phyloP scores from a whole-genome alignment of 208 protist species.

The Vickermania ingenoplastis region DNA sequence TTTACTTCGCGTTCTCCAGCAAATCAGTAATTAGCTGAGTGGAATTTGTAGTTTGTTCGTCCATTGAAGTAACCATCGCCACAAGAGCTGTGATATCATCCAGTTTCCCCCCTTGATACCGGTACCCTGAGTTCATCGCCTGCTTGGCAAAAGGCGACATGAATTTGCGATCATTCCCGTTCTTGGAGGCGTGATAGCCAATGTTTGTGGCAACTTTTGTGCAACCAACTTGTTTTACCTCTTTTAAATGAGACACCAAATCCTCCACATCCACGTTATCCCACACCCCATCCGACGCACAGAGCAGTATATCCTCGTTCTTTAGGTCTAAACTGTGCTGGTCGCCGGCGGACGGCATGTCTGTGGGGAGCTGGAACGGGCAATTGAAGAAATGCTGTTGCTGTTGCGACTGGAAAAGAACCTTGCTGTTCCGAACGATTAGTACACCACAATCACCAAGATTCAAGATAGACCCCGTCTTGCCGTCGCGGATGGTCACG shows the following conservation, averaged over 20 bases:
- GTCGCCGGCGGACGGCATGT: slow-evolving; percentile 55
- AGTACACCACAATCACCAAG: slow-evolving; percentile 78
- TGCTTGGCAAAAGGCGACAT: slow-evolving; percentile 75
- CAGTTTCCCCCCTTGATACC: slow-evolving; percentile 68
- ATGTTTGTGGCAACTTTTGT: slow-evolving; percentile 45
- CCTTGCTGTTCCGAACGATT: slow-evolving; percentile 40
- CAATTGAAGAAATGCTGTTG: slow-evolving; percentile 87
- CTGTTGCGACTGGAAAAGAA: slow-evolving; percentile 51
- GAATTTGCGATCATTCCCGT: slow-evolving; percentile 39
- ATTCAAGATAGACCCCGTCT: slow-evolving; percentile 67
- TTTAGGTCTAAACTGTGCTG: slow-evolving; percentile 45
- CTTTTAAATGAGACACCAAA: slow-evolving; percentile 34
- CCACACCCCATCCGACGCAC: slow-evolving; percentile 69
- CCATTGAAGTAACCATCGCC: slow-evolving; percentile 38
- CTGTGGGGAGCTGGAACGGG: slow-evolving; percentile 71
- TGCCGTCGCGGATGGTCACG: slow-evolving; percentile 46
- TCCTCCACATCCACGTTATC: slow-evolving; percentile 73
- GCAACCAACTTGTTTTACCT: slow-evolving; percentile 36
- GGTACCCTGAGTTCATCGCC: slow-evolving; percentile 42
- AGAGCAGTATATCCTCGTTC: slow-evolving; percentile 64
- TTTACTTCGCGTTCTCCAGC: slow-evolving; percentile 8
- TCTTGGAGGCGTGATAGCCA: slow-evolving; percentile 38
- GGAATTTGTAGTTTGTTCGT: slow-evolving; percentile 12
- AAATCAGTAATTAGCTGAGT: slow-evolving; percentile 49
- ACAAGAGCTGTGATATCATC: slow-evolving; percentile 82